Evolutionary conservation across 164 flowering plant species (phyloP).

Genomic region (Vitis riparia): DNA sequence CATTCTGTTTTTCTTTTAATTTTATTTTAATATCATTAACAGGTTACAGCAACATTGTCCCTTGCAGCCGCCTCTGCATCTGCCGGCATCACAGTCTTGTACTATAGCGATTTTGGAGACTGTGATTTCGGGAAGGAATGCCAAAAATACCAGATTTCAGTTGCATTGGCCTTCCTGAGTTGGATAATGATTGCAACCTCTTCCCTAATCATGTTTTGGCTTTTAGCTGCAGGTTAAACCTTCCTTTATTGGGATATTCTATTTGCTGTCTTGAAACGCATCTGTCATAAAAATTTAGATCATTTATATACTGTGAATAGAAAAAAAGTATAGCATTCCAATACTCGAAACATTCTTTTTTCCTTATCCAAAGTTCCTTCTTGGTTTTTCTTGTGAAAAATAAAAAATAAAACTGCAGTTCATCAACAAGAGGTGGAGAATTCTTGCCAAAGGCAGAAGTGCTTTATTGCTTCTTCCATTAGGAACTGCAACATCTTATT

Average conservation of each 20-base stretch:
- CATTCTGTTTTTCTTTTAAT: not conserved
- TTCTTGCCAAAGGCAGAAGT: too few species aligned
- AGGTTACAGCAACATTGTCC: slow-evolving; percentile 65
- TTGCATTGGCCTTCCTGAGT: slow-evolving; percentile 57
- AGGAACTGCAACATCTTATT: too few species aligned
- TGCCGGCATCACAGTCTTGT: slow-evolving; percentile 58
- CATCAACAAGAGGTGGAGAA: too few species aligned
- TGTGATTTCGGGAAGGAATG: slow-evolving; percentile 52
- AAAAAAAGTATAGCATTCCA: not conserved
- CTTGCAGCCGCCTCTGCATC: slow-evolving; percentile 79
- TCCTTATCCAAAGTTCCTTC: not conserved
- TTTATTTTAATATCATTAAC: slow-evolving; percentile 5
- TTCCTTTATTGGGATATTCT: slow-evolving; percentile 1
- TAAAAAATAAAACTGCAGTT: too few species aligned
- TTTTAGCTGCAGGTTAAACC: slow-evolving; percentile 54
- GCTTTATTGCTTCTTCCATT: too few species aligned
- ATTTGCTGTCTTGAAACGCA: not conserved
- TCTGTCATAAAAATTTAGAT: slow-evolving; percentile 2
- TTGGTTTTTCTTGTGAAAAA: too few species aligned
- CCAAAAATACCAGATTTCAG: slow-evolving; percentile 52
- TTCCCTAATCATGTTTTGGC: slow-evolving; percentile 75
- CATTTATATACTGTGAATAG: not conserved
- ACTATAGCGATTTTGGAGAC: slow-evolving; percentile 47
- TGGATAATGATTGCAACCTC: slow-evolving; percentile 65
- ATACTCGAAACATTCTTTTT: not conserved